phyloP scores from a whole-genome alignment of 75 land plant genomes.

The Cunninghamia lanceolata region DNA sequence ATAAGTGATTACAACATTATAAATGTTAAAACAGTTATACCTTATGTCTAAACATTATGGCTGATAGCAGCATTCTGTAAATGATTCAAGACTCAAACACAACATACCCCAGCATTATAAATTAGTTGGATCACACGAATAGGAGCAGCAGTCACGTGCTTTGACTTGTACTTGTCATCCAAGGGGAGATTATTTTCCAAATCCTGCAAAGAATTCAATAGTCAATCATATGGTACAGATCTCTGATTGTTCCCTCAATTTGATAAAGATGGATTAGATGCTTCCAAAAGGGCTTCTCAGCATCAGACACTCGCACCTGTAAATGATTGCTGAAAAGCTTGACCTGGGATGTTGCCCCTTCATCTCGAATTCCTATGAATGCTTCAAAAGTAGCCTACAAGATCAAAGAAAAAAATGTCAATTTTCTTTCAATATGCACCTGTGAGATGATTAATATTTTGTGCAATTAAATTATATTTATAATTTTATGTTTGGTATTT shows the following conservation, averaged over 20 bases:
- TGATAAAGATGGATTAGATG: background rate
- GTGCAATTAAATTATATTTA: background rate
- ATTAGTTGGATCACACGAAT: conserved; percentile 89
- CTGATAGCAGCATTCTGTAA: background rate
- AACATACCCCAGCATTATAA: conserved; percentile 87
- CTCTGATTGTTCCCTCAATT: background rate
- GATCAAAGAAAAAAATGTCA: background rate
- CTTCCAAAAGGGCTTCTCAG: background rate
- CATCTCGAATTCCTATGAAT: conserved; percentile 89
- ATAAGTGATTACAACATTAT: too few species aligned
- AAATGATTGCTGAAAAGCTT: conserved; percentile 79
- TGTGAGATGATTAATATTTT: background rate
- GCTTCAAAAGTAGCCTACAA: conserved; percentile 98
- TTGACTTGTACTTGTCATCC: conserved; percentile 81
- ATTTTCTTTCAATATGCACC: background rate
- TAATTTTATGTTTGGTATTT: background rate
- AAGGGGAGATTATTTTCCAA: conserved; percentile 92
- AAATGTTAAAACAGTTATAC: too few species aligned
- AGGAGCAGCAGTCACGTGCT: conserved; percentile 77
- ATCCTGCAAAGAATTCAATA: conserved; percentile 29
- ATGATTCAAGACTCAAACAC: conserved; percentile 1
- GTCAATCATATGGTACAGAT: background rate
- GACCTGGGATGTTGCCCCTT: conserved; percentile 70
- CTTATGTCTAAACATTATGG: too few species aligned
- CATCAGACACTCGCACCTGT: conserved; percentile 42